Conservation (phyloP, 495 filamentous ascomycete genomes). For the Massariosphaeria phaeospora region DNA sequence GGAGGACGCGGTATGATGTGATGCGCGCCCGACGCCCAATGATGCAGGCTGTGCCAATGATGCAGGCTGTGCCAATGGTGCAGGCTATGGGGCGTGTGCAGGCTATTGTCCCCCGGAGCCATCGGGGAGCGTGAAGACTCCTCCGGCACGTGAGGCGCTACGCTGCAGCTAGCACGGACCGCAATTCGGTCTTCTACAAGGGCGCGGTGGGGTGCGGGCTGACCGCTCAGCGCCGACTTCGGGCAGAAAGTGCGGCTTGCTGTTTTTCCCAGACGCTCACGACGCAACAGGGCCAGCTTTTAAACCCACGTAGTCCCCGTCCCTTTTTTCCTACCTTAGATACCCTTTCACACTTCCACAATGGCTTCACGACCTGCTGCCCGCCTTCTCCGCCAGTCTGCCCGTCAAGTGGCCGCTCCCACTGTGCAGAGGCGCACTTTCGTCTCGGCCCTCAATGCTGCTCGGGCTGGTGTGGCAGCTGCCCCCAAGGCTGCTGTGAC, state of each 20-base stretch:
- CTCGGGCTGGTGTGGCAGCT: conserved; percentile 41
- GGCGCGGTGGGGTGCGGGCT: too few relatives aligned
- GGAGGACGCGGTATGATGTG: too few relatives aligned
- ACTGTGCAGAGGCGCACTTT: conserved; percentile 66
- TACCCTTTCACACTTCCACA: conserved; percentile 33
- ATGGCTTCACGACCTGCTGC: conserved; percentile 86
- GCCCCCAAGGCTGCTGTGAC: conserved; percentile 51
- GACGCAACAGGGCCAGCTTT: neutral
- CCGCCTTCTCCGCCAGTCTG: conserved; percentile 70
- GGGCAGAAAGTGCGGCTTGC: neutral
- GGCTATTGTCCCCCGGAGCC: too few relatives aligned
- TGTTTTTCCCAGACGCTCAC: neutral
- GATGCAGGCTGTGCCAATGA: too few relatives aligned
- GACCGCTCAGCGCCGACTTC: conserved; percentile 1
- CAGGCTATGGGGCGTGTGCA: too few relatives aligned
- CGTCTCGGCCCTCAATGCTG: conserved; percentile 58
- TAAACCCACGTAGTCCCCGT: conserved; percentile 7
- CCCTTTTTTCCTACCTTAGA: conserved; percentile 5
- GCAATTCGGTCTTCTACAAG: too few relatives aligned
- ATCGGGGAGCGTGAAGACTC: too few relatives aligned
- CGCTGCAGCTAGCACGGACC: too few relatives aligned
- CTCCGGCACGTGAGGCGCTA: too few relatives aligned
- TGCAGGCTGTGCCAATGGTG: too few relatives aligned
- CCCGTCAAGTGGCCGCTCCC: conserved; percentile 57
- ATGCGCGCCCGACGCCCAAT: too few relatives aligned